These are phyloP conservation scores for Cyclotella kingstonii DNA, from an alignment of 108 stramenopile genomes.

Conservation along the genomic window DNA sequence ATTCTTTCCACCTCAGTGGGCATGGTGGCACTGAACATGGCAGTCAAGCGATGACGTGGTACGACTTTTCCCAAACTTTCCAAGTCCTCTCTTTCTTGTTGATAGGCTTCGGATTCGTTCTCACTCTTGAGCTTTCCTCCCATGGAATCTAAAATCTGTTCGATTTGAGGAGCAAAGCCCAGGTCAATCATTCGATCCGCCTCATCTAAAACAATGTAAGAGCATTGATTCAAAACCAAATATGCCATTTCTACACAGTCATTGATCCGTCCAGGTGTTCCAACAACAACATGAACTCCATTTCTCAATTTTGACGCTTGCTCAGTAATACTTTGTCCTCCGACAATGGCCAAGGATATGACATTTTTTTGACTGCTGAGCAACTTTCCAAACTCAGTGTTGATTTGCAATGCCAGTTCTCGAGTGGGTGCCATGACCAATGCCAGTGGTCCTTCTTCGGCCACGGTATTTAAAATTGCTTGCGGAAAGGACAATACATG, in stretches of 20 bases:
- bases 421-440: constrained; percentile 95
- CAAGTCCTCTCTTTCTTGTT: constrained; percentile 75
- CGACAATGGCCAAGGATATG: constrained; percentile 72
- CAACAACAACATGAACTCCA: constrained; percentile 95
- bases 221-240: constrained; percentile 95
- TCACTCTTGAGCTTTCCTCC: constrained; percentile 83
- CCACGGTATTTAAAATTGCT: constrained; percentile 50
- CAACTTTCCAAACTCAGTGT: constrained; percentile 86
- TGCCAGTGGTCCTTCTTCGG: constrained; percentile 92
- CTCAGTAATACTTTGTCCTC: constrained; percentile 88
- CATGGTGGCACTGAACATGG: constrained; percentile 99
- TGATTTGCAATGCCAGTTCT: constrained; percentile 94
- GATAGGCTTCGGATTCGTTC: constrained; percentile 75
- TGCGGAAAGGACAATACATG: constrained; percentile 76
- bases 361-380: constrained; percentile 45
- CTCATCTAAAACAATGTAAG: constrained; percentile 95
- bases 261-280: constrained; percentile 96
- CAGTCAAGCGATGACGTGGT: constrained; percentile 83
- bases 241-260: constrained; percentile 94
- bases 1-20: constrained; percentile 90
- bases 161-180: constrained; percentile 94
- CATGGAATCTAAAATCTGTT: constrained; percentile 91
- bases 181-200: constrained; percentile 92
- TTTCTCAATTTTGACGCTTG: constrained; percentile 86
- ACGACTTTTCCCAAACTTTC: constrained; percentile 44